Evolutionary conservation across 1,284 basidiomycete genomes (phyloP).

Genomic region (Microbotryum violaceum): DNA sequence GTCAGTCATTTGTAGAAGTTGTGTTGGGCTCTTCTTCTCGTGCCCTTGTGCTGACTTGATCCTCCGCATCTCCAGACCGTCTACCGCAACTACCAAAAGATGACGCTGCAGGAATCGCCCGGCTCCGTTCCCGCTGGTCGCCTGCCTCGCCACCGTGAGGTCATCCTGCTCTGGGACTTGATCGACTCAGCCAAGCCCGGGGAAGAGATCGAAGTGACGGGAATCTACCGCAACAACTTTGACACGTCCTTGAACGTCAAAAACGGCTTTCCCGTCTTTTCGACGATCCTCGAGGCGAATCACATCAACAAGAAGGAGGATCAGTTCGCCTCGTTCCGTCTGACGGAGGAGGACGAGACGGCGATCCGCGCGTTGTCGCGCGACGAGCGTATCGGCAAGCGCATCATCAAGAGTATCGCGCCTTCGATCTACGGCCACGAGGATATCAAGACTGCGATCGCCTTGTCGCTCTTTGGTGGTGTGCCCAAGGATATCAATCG

Average conservation of each 20-base stretch:
- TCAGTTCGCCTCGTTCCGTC: constrained; percentile 84
- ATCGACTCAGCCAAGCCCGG: constrained; percentile 97
- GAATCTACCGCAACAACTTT: constrained; percentile 97
- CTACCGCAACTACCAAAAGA: constrained; percentile 97
- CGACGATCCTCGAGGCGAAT: constrained; percentile 95
- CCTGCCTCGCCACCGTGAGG: constrained; percentile 90
- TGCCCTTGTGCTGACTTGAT: neutral
- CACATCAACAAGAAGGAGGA: constrained; percentile 94
- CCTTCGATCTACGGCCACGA: constrained; percentile 98
- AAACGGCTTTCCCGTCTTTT: constrained; percentile 99
- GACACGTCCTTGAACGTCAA: constrained; percentile 96
- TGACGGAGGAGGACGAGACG: constrained; percentile 94
- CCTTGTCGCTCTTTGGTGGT: constrained; percentile 88
- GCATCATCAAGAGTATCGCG: constrained; percentile 96
- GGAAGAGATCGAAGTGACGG: constrained; percentile 95
- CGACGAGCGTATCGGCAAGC: constrained; percentile 90
- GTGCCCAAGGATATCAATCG: constrained; percentile 91
- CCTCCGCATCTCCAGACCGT: constrained; percentile 61
- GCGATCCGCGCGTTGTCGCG: constrained; percentile 76
- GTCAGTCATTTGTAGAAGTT: constrained; percentile 43
- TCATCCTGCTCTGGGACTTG: constrained; percentile 93
- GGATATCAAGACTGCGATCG: constrained; percentile 96
- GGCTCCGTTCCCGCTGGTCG: constrained; percentile 96
- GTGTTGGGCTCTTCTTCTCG: neutral
- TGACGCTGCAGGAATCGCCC: constrained; percentile 98